These are phyloP conservation scores for Chlorella ohadii DNA, from an alignment of 139 green algal genomes.

Conservation along the genomic window DNA sequence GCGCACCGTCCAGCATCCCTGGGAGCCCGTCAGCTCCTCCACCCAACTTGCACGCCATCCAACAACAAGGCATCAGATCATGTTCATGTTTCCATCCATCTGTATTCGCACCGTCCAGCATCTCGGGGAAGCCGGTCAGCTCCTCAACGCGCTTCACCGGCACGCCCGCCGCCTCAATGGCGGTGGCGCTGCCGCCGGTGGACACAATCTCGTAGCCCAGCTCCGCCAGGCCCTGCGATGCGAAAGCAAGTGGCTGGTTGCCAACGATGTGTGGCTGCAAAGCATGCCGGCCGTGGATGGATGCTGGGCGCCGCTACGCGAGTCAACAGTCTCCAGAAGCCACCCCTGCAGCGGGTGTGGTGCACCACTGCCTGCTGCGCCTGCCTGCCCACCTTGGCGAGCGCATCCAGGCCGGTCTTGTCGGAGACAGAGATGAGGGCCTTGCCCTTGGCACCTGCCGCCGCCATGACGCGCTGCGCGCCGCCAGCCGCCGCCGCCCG, in stretches of 20 bases:
- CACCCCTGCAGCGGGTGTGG: too few relatives aligned
- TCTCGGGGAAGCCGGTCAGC: constrained; percentile 98
- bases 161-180: constrained; percentile 85
- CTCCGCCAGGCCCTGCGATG: constrained; percentile 81
- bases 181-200: constrained; percentile 91
- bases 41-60: too few relatives aligned
- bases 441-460: constrained; percentile 42
- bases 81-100: too few relatives aligned
- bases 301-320: too few relatives aligned
- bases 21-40: constrained; percentile 94
- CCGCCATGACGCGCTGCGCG: constrained; percentile 12
- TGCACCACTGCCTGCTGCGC: neutral
- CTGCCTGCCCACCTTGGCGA: constrained; percentile 76
- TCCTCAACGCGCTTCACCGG: constrained; percentile 89
- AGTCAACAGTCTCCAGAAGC: too few relatives aligned
- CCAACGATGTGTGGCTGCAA: too few relatives aligned
- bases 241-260: too few relatives aligned
- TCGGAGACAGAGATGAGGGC: constrained; percentile 95
- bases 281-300: too few relatives aligned
- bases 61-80: too few relatives aligned
- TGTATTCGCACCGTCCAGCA: constrained; percentile 91
- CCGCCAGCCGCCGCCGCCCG: constrained; percentile 13
- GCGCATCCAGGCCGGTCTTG: constrained; percentile 83
- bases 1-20: constrained; percentile 92
- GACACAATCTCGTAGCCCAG: constrained; percentile 94